Conservation (phyloP, 306 rosid species). For the Geum urbanum region DNA sequence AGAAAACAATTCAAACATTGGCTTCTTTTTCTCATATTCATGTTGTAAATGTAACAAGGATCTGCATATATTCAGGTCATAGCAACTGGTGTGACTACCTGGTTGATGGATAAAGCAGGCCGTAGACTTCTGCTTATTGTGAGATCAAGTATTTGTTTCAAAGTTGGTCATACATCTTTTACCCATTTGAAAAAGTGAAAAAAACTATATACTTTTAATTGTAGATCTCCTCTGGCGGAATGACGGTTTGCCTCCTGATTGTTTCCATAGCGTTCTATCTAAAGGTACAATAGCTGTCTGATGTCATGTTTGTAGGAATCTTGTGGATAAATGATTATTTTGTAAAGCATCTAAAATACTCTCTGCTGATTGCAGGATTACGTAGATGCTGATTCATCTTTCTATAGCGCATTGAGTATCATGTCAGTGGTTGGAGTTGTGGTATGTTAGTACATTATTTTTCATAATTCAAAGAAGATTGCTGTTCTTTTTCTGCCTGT, state of each 20-base stretch:
- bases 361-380: slow-evolving; percentile 41
- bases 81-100: slow-evolving; percentile 73
- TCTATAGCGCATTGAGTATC: slow-evolving; percentile 47
- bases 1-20: slow-evolving; percentile 10
- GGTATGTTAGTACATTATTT: slow-evolving; percentile 46
- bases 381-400: slow-evolving; percentile 38
- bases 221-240: slow-evolving; percentile 78
- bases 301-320: slow-evolving; percentile 3
- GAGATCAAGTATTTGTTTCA: slow-evolving; percentile 32
- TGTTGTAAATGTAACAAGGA: slow-evolving; percentile 23
- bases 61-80: slow-evolving; percentile 53
- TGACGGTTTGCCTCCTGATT: slow-evolving; percentile 64
- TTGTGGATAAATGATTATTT: background rate
- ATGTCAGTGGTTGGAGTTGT: slow-evolving; percentile 72
- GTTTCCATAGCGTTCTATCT: slow-evolving; percentile 69
- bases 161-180: slow-evolving; percentile 16
- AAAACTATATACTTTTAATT: slow-evolving; percentile 23
- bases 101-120: slow-evolving; percentile 85
- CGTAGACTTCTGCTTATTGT: slow-evolving; percentile 80
- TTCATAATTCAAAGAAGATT: background rate
- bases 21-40: slow-evolving; percentile 21
- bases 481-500: slow-evolving; percentile 1
- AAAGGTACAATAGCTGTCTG: slow-evolving; percentile 47
- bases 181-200: slow-evolving; percentile 17
- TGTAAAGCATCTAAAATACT: slow-evolving; percentile 8